Evolutionary conservation across 2,329 filamentous ascomycete genomes (phyloP).

Genomic region (Trichoderma afroharzianum): DNA sequence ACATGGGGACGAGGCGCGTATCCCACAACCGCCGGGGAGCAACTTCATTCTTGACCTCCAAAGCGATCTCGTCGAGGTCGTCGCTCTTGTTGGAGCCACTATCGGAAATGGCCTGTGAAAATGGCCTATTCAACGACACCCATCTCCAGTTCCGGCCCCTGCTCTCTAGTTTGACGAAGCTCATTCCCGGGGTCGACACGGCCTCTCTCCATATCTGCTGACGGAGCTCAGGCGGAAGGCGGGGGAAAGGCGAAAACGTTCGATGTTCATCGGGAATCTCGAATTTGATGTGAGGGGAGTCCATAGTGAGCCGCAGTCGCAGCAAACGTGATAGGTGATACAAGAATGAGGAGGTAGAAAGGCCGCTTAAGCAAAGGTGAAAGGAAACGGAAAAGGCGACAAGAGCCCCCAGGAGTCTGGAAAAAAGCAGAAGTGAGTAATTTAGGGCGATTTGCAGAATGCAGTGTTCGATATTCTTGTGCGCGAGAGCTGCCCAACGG

Average conservation of each 20-base stretch:
- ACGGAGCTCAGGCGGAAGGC: slow-evolving; percentile 35
- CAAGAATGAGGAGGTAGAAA: background rate
- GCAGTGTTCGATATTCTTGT: background rate
- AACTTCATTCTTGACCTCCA: slow-evolving; percentile 25
- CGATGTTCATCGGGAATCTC: slow-evolving; percentile 31
- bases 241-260: slow-evolving; percentile 30
- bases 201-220: slow-evolving; percentile 34
- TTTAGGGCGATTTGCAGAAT: background rate
- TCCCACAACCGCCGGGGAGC: slow-evolving; percentile 20
- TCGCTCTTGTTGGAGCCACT: slow-evolving; percentile 18
- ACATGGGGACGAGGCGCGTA: slow-evolving; percentile 26
- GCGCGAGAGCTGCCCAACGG: slow-evolving; percentile 3
- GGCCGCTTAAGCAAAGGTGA: background rate
- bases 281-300: slow-evolving; percentile 27
- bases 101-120: background rate
- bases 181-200: slow-evolving; percentile 33
- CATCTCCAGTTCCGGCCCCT: slow-evolving; percentile 25
- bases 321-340: background rate
- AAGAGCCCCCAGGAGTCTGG: background rate
- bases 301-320: background rate
- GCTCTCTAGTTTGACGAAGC: slow-evolving; percentile 32
- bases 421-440: background rate
- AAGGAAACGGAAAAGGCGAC: background rate
- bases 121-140: slow-evolving; percentile 15
- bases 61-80: slow-evolving; percentile 22